These are phyloP conservation scores for Colletotrichum phormii DNA, from an alignment of 2,329 filamentous ascomycete species.

Conservation along the genomic window DNA sequence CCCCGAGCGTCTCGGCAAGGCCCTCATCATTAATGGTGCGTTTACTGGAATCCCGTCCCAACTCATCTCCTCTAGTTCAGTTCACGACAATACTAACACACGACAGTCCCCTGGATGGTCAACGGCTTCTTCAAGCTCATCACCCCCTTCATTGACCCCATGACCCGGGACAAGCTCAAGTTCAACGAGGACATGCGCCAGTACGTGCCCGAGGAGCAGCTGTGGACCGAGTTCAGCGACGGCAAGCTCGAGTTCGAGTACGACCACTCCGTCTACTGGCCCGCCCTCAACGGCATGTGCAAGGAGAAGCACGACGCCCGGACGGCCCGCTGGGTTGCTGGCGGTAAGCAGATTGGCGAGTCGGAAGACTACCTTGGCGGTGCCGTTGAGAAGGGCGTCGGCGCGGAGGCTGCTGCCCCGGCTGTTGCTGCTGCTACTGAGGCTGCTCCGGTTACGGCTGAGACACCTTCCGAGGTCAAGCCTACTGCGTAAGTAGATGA, in stretches of 20 bases:
- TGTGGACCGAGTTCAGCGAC: slow-evolving; percentile 80
- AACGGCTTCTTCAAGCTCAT: slow-evolving; percentile 96
- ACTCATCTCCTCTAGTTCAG: background rate
- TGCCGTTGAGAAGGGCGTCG: slow-evolving; percentile 39
- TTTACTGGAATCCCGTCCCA: slow-evolving; percentile 26
- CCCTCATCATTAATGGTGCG: slow-evolving; percentile 88
- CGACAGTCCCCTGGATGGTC: slow-evolving; percentile 88
- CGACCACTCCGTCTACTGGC: slow-evolving; percentile 91
- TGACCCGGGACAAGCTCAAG: slow-evolving; percentile 94
- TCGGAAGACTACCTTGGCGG: slow-evolving; percentile 89
- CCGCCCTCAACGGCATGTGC: slow-evolving; percentile 80
- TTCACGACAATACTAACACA: background rate
- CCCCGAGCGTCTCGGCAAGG: slow-evolving; percentile 88
- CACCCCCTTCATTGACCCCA: slow-evolving; percentile 94
- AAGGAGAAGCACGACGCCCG: slow-evolving; percentile 72
- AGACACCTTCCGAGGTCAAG: background rate
- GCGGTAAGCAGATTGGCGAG: slow-evolving; percentile 86
- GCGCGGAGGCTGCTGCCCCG: background rate
- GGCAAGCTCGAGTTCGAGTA: slow-evolving; percentile 92
- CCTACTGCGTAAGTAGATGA: background rate
- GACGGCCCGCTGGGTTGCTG: slow-evolving; percentile 79
- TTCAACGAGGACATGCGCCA: slow-evolving; percentile 93
- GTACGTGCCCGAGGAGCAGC: slow-evolving; percentile 84
- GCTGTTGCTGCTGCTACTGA: background rate
- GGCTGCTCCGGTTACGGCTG: background rate